Evolutionary conservation across 1,284 basidiomycete species (phyloP).

Genomic region (Sporisorium exsertum): DNA sequence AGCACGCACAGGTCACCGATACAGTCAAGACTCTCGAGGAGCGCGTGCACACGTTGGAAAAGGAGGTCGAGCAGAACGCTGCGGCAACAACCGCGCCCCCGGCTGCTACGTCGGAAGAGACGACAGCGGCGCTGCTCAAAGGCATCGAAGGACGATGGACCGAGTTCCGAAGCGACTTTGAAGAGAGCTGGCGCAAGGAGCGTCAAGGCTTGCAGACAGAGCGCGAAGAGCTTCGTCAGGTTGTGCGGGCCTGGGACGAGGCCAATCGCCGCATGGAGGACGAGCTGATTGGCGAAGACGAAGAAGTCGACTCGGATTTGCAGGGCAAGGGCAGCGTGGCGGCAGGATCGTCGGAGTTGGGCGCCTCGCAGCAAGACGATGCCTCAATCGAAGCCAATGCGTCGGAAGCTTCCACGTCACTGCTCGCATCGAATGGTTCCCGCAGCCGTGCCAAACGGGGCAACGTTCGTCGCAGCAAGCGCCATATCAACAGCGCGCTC

Average conservation of each 20-base stretch:
- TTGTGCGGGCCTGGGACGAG: conserved; percentile 85
- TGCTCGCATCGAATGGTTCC: neutral
- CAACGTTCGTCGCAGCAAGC: conserved; percentile 33
- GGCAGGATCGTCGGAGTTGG: conserved; percentile 3
- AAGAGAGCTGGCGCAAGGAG: conserved; percentile 72
- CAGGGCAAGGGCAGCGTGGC: conserved; percentile 4
- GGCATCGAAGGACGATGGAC: conserved; percentile 83
- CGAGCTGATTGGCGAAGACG: conserved; percentile 32
- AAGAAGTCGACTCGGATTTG: conserved; percentile 2
- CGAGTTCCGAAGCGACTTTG: conserved; percentile 70
- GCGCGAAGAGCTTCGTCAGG: conserved; percentile 79
- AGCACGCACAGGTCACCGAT: conserved; percentile 81
- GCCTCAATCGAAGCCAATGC: conserved; percentile 2
- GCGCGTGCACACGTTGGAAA: conserved; percentile 72
- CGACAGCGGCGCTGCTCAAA: conserved; percentile 35
- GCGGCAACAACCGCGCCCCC: conserved; percentile 12
- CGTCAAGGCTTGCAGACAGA: conserved; percentile 85
- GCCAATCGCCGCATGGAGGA: conserved; percentile 71
- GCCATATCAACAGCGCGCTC: conserved; percentile 56
- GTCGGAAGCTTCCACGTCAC: conserved; percentile 7
- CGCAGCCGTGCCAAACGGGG: conserved; percentile 22
- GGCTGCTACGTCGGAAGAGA: conserved; percentile 19
- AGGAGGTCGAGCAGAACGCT: conserved; percentile 49
- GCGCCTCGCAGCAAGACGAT: conserved; percentile 9
- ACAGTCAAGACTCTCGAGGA: conserved; percentile 82